Conservation (phyloP, 305 asterid genomes). For the Solanum hybrid region DNA sequence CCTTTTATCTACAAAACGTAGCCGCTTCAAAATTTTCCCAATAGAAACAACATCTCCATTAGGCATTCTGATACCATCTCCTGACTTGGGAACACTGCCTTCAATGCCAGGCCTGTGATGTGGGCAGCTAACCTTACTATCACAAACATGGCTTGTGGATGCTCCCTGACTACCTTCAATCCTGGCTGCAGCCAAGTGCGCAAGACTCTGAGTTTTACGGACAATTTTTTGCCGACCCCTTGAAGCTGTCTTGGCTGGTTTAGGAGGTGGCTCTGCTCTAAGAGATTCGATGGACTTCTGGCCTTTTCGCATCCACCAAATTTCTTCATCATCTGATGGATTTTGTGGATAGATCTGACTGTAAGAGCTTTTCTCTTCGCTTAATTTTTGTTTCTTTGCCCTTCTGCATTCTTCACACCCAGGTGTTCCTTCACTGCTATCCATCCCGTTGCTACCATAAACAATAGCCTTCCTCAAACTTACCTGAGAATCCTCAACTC, state of each 20-base stretch:
- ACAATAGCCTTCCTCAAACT: slow-evolving; percentile 39
- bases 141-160: slow-evolving; percentile 93
- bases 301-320: slow-evolving; percentile 90
- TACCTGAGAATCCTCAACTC: slow-evolving; percentile 50
- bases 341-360: slow-evolving; percentile 28
- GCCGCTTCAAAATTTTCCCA: slow-evolving; percentile 61
- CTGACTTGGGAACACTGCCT: slow-evolving; percentile 44
- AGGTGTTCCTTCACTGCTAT: slow-evolving; percentile 59
- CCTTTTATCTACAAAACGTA: slow-evolving; percentile 70
- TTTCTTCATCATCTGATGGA: slow-evolving; percentile 67
- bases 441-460: slow-evolving; percentile 34
- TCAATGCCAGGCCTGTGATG: slow-evolving; percentile 62
- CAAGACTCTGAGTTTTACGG: slow-evolving; percentile 91
- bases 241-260: slow-evolving; percentile 71
- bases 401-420: slow-evolving; percentile 97
- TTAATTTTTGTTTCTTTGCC: slow-evolving; percentile 67
- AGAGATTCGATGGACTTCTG: slow-evolving; percentile 53
- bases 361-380: slow-evolving; percentile 58
- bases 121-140: slow-evolving; percentile 67
- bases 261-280: slow-evolving; percentile 79
- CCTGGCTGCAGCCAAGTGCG: slow-evolving; percentile 91
- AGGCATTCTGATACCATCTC: slow-evolving; percentile 40
- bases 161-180: slow-evolving; percentile 99
- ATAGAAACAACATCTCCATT: slow-evolving; percentile 58
- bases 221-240: slow-evolving; percentile 87